These are phyloP conservation scores for Thraustotheca clavata DNA, from an alignment of 352 stramenopile species.

Conservation along the genomic window DNA sequence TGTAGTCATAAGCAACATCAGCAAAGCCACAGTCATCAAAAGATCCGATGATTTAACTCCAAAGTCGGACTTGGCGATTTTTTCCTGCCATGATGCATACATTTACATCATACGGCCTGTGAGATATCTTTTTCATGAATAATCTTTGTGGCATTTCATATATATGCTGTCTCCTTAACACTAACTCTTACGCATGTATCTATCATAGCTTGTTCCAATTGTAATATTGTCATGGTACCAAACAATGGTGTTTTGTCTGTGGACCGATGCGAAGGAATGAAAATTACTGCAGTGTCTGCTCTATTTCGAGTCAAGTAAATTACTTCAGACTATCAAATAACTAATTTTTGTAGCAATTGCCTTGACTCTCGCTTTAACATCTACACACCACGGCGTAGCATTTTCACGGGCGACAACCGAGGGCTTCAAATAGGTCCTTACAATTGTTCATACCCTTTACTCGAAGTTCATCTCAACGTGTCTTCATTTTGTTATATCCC, in stretches of 20 bases:
- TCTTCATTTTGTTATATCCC: conserved; percentile 38
- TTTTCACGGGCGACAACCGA: conserved; percentile 94
- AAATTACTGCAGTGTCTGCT: conserved; percentile 79
- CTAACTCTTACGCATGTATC: conserved; percentile 69
- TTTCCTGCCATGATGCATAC: conserved; percentile 90
- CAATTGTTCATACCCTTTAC: conserved; percentile 91
- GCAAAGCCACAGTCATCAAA: conserved; percentile 78
- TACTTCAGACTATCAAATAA: neutral
- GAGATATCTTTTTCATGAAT: conserved; percentile 62
- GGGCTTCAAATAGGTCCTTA: conserved; percentile 92
- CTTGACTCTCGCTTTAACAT: conserved; percentile 88
- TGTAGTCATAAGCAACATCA: conserved; percentile 20
- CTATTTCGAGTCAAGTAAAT: conserved; percentile 76
- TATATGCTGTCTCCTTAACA: conserved; percentile 40
- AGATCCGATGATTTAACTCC: conserved; percentile 49
- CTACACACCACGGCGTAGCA: conserved; percentile 86
- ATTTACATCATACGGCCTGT: conserved; percentile 93
- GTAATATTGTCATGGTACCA: conserved; percentile 92
- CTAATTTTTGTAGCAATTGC: conserved; percentile 77
- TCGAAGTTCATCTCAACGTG: conserved; percentile 63
- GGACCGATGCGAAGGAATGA: conserved; percentile 92
- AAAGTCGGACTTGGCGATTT: conserved; percentile 68
- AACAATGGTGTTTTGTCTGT: conserved; percentile 88
- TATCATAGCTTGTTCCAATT: conserved; percentile 91
- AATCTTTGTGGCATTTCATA: neutral